phyloP scores from a whole-genome alignment of 805 yeast species.

The Wickerhamiella sorbophila region DNA sequence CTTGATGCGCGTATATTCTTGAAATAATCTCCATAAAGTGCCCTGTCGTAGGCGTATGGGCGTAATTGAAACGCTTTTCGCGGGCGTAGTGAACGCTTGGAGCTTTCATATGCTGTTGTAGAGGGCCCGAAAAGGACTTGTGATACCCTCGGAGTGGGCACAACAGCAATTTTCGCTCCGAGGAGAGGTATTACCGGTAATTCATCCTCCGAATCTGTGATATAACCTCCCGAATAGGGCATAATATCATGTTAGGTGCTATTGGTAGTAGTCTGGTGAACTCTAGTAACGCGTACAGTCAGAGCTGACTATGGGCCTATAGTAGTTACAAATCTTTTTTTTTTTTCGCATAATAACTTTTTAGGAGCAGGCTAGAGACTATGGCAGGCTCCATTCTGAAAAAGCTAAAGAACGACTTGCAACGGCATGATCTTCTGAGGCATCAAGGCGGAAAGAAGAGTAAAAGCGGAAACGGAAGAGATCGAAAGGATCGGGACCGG shows the following conservation, averaged over 20 bases:
- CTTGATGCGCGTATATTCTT: not conserved
- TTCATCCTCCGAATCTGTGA: constrained; percentile 4
- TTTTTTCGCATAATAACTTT: not conserved
- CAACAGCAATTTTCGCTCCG: too few species aligned
- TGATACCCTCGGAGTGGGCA: too few species aligned
- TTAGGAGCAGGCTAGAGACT: not conserved
- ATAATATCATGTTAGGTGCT: not conserved
- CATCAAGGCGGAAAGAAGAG: constrained; percentile 29
- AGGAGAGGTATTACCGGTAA: constrained; percentile 1
- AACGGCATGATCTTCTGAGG: constrained; percentile 33
- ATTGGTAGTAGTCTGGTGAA: too few species aligned
- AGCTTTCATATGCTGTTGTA: not conserved
- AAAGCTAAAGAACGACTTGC: constrained; percentile 28
- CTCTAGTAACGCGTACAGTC: not conserved
- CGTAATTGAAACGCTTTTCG: constrained; percentile 2
- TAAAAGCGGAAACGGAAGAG: constrained; percentile 29
- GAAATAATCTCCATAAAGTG: constrained; percentile 1
- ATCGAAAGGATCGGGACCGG: constrained; percentile 30
- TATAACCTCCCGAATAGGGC: constrained; percentile 3
- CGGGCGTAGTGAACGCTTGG: not conserved
- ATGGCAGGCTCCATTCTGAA: constrained; percentile 18
- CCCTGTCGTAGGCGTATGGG: constrained; percentile 5
- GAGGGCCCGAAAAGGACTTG: too few species aligned
- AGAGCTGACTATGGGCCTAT: not conserved
- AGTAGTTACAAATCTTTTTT: not conserved